Base-by-base conservation (phyloP, 2,329 filamentous ascomycete genomes). In the Ophiognomonia clavigignenti-juglandacearum region DNA sequence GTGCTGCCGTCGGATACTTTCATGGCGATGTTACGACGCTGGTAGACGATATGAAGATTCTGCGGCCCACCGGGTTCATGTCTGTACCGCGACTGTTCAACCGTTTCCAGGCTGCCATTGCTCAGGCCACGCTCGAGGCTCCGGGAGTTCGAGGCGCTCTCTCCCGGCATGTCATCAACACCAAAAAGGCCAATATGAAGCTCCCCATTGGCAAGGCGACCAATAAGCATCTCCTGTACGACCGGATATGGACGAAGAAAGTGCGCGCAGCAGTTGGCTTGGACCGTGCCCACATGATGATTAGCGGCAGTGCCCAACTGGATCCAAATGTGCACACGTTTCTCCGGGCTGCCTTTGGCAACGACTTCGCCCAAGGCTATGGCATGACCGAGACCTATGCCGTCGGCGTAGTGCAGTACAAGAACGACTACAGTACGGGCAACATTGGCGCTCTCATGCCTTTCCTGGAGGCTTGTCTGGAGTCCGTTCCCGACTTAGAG, bases 351-450 rank as follows among this genome's bases (percentile, higher is more conserved):
- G 86, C 87, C 24, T 88, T 95, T 54, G 85, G 79, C 50, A 87
- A 85, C 66, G 75, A 82, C 60, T 86, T 97, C 60, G 66, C 80
- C 26, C 92, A 97, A 68, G 93, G 92, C 24, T 98, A 92, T 64
- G 93, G 93, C 40, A 74, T 98, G 64, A 98, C 93, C 1, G 93
- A 98, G 69, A 87, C 90, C 1, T 96, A 95, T 60, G 90, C 91
- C 36, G 78, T 85, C 24, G 82, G 79, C 19, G 75, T 85, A 11
- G 78, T 81, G 29, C 93, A 97, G 69, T 59, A 79, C 10, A 64
- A 71, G 2, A 76, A 77, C 39, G 93, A 98, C 64, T 82, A 87
- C 61, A 78, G 76, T 8, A 71, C 83, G 4, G 90, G 89, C 52
- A 95, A 90, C 68, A 92, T 92, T 57, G 93, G 93, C 43, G 82